Evolutionary conservation across 345 rosid species (phyloP), one percentile per base, ranked within the genome.

Genomic region (Zanthoxylum bungeanum): DNA sequence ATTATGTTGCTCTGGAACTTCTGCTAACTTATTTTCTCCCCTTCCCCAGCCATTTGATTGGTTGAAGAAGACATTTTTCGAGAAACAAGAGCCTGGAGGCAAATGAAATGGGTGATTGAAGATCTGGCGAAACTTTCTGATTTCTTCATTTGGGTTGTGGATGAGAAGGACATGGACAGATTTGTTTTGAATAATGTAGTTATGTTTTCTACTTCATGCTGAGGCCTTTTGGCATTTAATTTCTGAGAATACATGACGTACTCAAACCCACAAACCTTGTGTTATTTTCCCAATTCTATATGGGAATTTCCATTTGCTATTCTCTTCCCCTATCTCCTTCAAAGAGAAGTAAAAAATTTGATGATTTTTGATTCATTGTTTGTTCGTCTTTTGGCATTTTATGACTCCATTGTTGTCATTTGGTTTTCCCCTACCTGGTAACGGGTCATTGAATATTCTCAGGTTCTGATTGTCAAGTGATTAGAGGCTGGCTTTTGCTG

Each of bases 61-160:
- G 98, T 73, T 95, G 60, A 90, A 86, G 89, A 95, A 80, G 86
- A 92, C 98, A 11, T 92, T 90, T 76, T 71, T 90, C 0, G 97
- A 90, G 80, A 91, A 88, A 73, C 85, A 75, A 0, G 77, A 72
- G 69, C 1, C 85, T 4, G 86, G 85, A 73, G 82, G 76, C 39
- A 81, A 85, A 60, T 87, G 78, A 85, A 10, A 50, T 14, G 9
- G 56, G 34, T 50, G 22, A n/a, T 24, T 39, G 27, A 9, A 42
- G n/a, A 30, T 47, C 36, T 60, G 68, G 59, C 17, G 47, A 22
- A 22, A 30, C 36, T 57, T 72, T 42, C 37, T 31, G n/a, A 49
- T 62, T 55, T 69, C 39, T 55, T 59, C 19, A 39, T 14, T 64
- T 68, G 37, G 51, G 73, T 75, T 66, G 67, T 56, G 47, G 68